Evolutionary conservation across 75 land plant genomes (phyloP).

Genomic region (Larix kaempferi): DNA sequence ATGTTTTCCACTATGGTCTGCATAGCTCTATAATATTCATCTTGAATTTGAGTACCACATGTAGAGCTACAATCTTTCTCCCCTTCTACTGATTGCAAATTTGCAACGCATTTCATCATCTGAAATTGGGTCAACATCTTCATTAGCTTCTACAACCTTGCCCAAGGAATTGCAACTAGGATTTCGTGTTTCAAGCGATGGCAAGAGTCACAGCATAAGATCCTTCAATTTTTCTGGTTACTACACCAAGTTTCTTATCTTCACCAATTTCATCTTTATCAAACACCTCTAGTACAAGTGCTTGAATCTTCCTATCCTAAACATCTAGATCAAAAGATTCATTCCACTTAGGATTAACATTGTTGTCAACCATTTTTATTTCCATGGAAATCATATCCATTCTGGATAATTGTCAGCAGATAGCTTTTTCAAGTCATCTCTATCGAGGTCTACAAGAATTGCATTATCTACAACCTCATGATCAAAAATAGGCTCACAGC

Average conservation of each 20-base stretch:
- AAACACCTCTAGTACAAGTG: constrained; percentile 71
- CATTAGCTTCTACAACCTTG: neutral
- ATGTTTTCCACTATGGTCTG: no score
- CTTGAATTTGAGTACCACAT: neutral
- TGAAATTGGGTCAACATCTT: neutral
- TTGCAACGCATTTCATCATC: neutral
- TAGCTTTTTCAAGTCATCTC: no score
- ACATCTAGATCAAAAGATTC: constrained; percentile 73
- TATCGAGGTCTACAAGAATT: no score
- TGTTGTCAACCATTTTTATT: constrained; percentile 68
- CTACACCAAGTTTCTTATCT: constrained; percentile 64
- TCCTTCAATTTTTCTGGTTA: constrained; percentile 56
- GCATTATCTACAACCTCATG: no score
- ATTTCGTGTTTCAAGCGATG: constrained; percentile 54
- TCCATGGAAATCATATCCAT: no score
- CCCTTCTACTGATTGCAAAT: neutral
- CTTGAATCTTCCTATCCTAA: constrained; percentile 94
- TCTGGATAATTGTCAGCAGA: no score
- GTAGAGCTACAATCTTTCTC: neutral
- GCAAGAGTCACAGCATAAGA: constrained; percentile 37
- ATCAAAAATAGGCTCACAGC: no score
- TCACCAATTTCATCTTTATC: constrained; percentile 60
- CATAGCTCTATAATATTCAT: neutral
- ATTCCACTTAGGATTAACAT: constrained; percentile 94
- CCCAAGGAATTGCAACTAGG: neutral